A percentile compares a stretch with the other conserved stretches of the same genome.
Conservation (phyloP, 345 rosid genomes). For the Camelina hispida region DNA sequence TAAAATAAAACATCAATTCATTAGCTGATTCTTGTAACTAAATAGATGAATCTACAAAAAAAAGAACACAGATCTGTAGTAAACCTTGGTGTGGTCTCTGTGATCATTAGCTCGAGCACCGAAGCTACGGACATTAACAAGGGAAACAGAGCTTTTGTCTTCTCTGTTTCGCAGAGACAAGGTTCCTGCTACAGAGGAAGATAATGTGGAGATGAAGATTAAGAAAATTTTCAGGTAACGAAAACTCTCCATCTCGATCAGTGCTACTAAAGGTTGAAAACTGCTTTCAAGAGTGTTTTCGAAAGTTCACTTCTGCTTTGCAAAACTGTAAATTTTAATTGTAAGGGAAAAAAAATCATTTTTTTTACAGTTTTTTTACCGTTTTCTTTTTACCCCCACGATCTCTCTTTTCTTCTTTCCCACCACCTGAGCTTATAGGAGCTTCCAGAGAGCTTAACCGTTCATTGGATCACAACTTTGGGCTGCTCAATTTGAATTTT, state of each 20-base stretch:
- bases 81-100: constrained; percentile 42
- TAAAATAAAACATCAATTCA: constrained; percentile 1
- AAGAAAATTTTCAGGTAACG: constrained; percentile 26
- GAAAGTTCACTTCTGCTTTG: background rate
- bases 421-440: background rate
- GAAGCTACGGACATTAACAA: constrained; percentile 45
- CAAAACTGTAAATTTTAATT: background rate
- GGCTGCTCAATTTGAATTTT: background rate
- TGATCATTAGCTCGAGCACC: constrained; percentile 48
- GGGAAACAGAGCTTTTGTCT: constrained; percentile 33
- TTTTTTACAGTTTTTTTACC: background rate
- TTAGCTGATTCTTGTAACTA: constrained; percentile 27
- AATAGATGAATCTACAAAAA: background rate
- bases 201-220: constrained; percentile 15
- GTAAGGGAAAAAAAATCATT: background rate
- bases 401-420: background rate
- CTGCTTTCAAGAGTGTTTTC: constrained; percentile 17
- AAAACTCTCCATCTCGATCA: constrained; percentile 11
- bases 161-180: constrained; percentile 18
- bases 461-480: background rate
- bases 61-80: background rate
- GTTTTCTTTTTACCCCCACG: background rate
- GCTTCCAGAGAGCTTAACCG: background rate
- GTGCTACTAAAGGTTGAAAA: constrained; percentile 1
- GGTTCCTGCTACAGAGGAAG: constrained; percentile 15